These are phyloP conservation scores for Eucalyptus erythrocorys DNA, from an alignment of 345 rosid genomes.

Conservation along the genomic window DNA sequence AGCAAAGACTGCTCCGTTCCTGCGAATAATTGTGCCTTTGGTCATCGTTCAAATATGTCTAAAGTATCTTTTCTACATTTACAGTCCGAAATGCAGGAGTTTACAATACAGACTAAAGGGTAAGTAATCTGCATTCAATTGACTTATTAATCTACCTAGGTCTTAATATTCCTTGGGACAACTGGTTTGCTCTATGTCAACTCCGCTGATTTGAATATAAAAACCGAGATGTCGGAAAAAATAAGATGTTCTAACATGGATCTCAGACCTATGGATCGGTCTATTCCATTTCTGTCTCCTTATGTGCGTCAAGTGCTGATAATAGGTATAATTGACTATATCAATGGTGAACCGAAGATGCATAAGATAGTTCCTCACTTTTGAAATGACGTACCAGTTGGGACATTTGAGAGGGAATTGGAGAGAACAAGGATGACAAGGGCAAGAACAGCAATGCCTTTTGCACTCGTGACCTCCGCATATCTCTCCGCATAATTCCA, in stretches of 20 bases:
- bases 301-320: not conserved
- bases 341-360: not conserved
- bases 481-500: slow-evolving; percentile 72
- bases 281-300: not conserved
- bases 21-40: not conserved
- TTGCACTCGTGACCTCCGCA: slow-evolving; percentile 22
- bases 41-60: not conserved
- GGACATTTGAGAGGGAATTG: slow-evolving; percentile 9
- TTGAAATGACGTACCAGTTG: not conserved
- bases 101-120: not conserved
- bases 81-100: not conserved
- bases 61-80: not conserved
- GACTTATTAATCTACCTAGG: not conserved
- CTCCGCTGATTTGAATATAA: not conserved
- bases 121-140: not conserved
- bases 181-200: not conserved
- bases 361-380: not conserved
- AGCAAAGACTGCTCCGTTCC: not conserved
- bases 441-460: slow-evolving; percentile 19
- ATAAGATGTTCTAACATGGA: not conserved
- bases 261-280: not conserved
- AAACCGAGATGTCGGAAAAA: not conserved
- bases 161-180: not conserved
- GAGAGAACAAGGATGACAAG: slow-evolving; percentile 8
- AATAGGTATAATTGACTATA: not conserved